Conservation (phyloP, 345 rosid species). For the Nasturtium officinale region DNA sequence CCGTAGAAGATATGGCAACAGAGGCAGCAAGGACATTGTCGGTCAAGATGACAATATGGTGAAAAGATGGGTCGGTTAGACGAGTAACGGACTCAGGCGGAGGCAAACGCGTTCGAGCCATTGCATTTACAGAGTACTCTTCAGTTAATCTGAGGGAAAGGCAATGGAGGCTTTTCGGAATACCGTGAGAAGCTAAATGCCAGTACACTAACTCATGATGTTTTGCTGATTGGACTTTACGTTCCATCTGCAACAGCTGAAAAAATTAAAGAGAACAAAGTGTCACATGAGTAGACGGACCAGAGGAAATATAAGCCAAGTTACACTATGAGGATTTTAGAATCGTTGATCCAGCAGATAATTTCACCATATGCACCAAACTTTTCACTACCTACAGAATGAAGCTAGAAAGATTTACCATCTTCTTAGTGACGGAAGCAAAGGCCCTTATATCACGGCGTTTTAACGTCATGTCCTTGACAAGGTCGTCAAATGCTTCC, state of each 20-base stretch:
- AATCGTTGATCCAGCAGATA: background rate
- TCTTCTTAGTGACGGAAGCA: constrained; percentile 77
- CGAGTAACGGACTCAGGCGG: constrained; percentile 72
- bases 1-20: constrained; percentile 78
- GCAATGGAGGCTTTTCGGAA: constrained; percentile 84
- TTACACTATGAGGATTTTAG: constrained; percentile 6
- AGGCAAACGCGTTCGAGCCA: constrained; percentile 81
- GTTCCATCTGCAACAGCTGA: constrained; percentile 80
- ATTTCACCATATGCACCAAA: background rate
- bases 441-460: constrained; percentile 71
- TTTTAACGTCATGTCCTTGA: constrained; percentile 61
- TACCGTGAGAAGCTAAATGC: constrained; percentile 90
- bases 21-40: constrained; percentile 93
- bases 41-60: constrained; percentile 78
- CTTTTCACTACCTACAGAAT: background rate
- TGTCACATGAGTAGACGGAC: constrained; percentile 10
- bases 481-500: constrained; percentile 76
- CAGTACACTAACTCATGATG: constrained; percentile 77
- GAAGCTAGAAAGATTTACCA: constrained; percentile 53
- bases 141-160: constrained; percentile 85
- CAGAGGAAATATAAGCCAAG: background rate
- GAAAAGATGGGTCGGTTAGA: constrained; percentile 66
- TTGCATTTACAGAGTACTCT: constrained; percentile 80
- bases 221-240: constrained; percentile 68
- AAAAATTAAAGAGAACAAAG: constrained; percentile 18